Base-by-base conservation (phyloP, 257 asterid species). In the Scutellaria barbata region DNA sequence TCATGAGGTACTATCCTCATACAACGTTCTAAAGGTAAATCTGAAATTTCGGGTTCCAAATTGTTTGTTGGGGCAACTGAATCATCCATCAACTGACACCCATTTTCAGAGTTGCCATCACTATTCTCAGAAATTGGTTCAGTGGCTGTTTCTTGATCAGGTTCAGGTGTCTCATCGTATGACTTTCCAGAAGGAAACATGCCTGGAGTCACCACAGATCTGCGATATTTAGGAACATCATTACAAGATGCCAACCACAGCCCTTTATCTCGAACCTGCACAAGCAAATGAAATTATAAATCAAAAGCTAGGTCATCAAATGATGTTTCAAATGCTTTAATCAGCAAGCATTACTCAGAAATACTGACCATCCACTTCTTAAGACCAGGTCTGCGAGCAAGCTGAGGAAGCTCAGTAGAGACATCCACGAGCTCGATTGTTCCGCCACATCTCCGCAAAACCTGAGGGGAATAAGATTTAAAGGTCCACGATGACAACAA, bases 1-100 rank as follows among this genome's bases (percentile, higher is more conserved):
- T 95, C 98, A 81, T 95, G 98, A 73, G 98, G 98, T 68, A 89
- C 98, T 74, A 95, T 89, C 88, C 98, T 84, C 97, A 95, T 85
- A 81, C 99, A 92, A 60, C 72, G 98, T 79, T 92, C 98, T 69
- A 95, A 76, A 63, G 99, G 99, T 48, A 95, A 72, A 73, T 71
- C 84, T 12, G 96, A 86, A 73, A 87, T 84, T 84, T 94, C 97
- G 77, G 86, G 89, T 66, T 84, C 96, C 75, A 62, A 51, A 67
- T 37, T 47, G 70, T 76, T 72, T 47, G 79, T 42, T 45, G 82
- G 74, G 73, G 59, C 78, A 62, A 70, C 65, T 63, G 77, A 59
- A 78, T 77, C 89, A 67, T 82, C 81, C 25, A 46, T 71, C 61
- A 25, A 17, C 69, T 73, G 68, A 35, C 13, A 17, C 71, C 64